A percentile compares a stretch with the other conserved stretches of the same genome.
phyloP scores from a whole-genome alignment of 2,329 filamentous ascomycete species.

The Fusarium hostae region DNA sequence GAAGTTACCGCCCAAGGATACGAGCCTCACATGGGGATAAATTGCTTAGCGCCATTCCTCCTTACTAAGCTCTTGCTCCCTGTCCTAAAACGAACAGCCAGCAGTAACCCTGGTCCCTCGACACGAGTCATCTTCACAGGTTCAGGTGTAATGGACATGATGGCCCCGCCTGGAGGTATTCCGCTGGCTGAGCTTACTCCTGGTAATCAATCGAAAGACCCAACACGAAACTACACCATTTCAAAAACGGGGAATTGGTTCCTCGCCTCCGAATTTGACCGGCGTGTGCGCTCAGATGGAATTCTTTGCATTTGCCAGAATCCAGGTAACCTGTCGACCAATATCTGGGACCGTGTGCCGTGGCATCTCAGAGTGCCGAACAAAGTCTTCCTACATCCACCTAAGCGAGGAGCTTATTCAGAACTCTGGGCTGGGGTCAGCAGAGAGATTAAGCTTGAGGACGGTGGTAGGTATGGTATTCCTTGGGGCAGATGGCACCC shows the following conservation, averaged over 20 bases:
- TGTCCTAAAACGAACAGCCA: conserved; percentile 41
- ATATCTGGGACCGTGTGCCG: conserved; percentile 29
- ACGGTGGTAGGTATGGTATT: conserved; percentile 23
- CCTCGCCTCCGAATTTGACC: conserved; percentile 47
- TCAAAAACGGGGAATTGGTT: conserved; percentile 52
- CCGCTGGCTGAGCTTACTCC: conserved; percentile 38
- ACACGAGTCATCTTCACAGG: conserved; percentile 47
- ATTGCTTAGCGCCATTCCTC: conserved; percentile 49
- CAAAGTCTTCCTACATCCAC: conserved; percentile 44
- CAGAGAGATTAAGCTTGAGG: conserved; percentile 47
- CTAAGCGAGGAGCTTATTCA: conserved; percentile 53
- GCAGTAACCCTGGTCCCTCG: conserved; percentile 1
- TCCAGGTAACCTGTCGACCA: conserved; percentile 50
- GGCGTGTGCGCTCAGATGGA: conserved; percentile 28
- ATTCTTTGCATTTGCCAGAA: conserved; percentile 48
- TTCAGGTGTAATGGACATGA: conserved; percentile 42
- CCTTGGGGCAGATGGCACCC: conserved; percentile 11
- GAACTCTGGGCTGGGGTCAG: conserved; percentile 55
- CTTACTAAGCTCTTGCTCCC: conserved; percentile 50
- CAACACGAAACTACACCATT: conserved; percentile 45
- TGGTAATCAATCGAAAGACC: conserved; percentile 25
- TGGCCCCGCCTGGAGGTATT: conserved; percentile 41
- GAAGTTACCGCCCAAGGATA: conserved; percentile 42
- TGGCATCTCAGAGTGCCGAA: conserved; percentile 25
- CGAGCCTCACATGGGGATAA: conserved; percentile 48